Evolutionary conservation across 2,329 filamentous ascomycete species (phyloP).

Genomic region (Scedosporium aurantiacum): DNA sequence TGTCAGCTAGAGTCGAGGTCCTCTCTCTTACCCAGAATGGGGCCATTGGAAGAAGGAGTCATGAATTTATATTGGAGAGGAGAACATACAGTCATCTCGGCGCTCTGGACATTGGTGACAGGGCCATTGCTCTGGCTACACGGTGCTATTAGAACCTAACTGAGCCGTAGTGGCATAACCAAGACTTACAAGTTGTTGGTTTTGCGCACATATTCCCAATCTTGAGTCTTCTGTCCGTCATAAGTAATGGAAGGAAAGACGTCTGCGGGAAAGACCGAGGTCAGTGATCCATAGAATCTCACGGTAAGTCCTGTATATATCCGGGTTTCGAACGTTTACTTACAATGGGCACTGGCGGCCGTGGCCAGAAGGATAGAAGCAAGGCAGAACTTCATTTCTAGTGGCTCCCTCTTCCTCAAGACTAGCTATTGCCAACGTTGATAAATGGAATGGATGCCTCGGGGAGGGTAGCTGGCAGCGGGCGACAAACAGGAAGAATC

Average conservation of each 20-base stretch:
- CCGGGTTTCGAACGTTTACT: slow-evolving; percentile 8
- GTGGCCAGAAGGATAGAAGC: neutral
- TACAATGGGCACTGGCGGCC: slow-evolving; percentile 26
- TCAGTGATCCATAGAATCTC: neutral
- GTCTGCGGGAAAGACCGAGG: slow-evolving; percentile 19
- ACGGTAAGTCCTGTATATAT: neutral
- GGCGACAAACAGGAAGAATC: neutral
- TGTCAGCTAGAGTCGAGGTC: too few species aligned
- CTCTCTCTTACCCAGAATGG: too few species aligned
- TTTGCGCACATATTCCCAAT: slow-evolving; percentile 36
- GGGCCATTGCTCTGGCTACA: slow-evolving; percentile 32
- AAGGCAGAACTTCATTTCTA: slow-evolving; percentile 1
- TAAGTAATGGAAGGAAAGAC: slow-evolving; percentile 29
- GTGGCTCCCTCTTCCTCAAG: neutral
- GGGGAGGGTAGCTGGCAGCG: neutral
- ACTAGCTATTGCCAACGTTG: neutral
- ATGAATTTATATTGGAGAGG: neutral
- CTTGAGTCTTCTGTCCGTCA: slow-evolving; percentile 19
- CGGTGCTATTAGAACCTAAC: neutral
- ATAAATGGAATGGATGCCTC: neutral
- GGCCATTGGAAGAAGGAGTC: neutral
- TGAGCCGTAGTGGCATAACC: neutral
- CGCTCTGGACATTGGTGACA: slow-evolving; percentile 34
- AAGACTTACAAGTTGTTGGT: slow-evolving; percentile 28
- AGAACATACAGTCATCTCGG: slow-evolving; percentile 27